Evolutionary conservation across 78 protist genomes (phyloP).

Genomic region (Pelomyxa schiedti): DNA sequence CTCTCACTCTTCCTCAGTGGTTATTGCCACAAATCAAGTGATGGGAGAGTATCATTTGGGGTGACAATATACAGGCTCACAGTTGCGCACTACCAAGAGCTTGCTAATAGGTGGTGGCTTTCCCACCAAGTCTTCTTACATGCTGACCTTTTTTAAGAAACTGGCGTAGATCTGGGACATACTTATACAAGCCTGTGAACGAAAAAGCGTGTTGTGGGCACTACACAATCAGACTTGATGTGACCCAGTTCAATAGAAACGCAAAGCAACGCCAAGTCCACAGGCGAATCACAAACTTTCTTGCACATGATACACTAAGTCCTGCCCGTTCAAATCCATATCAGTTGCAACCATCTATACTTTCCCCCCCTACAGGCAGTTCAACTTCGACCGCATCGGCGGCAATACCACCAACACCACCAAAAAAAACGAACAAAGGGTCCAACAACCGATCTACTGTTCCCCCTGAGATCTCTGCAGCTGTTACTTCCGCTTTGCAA

Average conservation of each 20-base stretch:
- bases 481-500: too few relatives aligned
- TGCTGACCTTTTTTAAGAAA: conserved; percentile 17
- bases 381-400: too few relatives aligned
- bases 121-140: too few relatives aligned
- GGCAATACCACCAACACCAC: too few relatives aligned
- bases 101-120: too few relatives aligned
- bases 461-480: too few relatives aligned
- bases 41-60: neutral
- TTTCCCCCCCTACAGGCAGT: too few relatives aligned
- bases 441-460: too few relatives aligned
- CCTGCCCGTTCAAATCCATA: neutral
- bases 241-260: conserved; percentile 3
- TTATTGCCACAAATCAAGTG: neutral
- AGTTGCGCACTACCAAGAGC: neutral
- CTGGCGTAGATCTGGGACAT: conserved; percentile 55
- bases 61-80: neutral
- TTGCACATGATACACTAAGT: neutral
- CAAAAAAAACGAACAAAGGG: too few relatives aligned
- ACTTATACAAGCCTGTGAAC: conserved; percentile 33
- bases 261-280: neutral
- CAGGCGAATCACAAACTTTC: neutral
- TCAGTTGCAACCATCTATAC: neutral
- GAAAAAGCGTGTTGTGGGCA: conserved; percentile 27
- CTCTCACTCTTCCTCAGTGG: too few relatives aligned
- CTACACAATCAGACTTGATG: conserved; percentile 53